These are phyloP conservation scores for Cytospora piceae DNA, from an alignment of 2,329 filamentous ascomycete genomes.

Conservation along the genomic window DNA sequence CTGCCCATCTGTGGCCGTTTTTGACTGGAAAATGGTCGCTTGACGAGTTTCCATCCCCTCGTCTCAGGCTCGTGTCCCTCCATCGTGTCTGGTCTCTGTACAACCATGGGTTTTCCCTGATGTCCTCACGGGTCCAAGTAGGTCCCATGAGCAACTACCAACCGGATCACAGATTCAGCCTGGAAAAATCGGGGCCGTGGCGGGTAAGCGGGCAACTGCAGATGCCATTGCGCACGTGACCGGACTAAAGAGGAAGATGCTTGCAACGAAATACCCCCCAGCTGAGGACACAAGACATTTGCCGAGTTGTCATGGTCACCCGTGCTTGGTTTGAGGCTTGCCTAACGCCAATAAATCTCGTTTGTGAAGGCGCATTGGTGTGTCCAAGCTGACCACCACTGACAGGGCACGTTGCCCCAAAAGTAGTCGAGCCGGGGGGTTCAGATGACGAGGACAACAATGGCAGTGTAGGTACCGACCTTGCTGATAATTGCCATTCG, in stretches of 20 bases:
- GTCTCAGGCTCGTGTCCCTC: not conserved
- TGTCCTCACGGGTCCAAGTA: constrained; percentile 13
- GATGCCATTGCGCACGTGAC: constrained; percentile 28
- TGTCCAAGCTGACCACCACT: constrained; percentile 22
- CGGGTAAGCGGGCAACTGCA: constrained; percentile 28
- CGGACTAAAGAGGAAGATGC: constrained; percentile 22
- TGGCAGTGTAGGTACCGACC: too few species aligned
- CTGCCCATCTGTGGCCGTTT: not conserved
- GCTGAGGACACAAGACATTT: constrained; percentile 13
- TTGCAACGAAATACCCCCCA: constrained; percentile 10
- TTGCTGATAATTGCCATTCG: not conserved
- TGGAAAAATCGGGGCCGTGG: constrained; percentile 26
- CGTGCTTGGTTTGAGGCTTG: constrained; percentile 14
- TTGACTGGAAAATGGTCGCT: not conserved
- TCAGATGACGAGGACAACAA: not conserved
- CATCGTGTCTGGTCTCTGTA: constrained; percentile 14
- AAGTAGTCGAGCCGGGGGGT: not conserved
- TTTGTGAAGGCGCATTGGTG: not conserved
- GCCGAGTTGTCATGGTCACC: not conserved
- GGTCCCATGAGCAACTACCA: constrained; percentile 23
- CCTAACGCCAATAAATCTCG: not conserved
- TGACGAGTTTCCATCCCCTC: not conserved
- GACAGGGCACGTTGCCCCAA: not conserved
- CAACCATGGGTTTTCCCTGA: constrained; percentile 26
- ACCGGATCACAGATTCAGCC: constrained; percentile 28